A percentile compares a stretch with the other conserved stretches of the same genome.
These are phyloP conservation scores for Emericellopsis cladophorae DNA, from an alignment of 2,329 filamentous ascomycete species.

Conservation along the genomic window DNA sequence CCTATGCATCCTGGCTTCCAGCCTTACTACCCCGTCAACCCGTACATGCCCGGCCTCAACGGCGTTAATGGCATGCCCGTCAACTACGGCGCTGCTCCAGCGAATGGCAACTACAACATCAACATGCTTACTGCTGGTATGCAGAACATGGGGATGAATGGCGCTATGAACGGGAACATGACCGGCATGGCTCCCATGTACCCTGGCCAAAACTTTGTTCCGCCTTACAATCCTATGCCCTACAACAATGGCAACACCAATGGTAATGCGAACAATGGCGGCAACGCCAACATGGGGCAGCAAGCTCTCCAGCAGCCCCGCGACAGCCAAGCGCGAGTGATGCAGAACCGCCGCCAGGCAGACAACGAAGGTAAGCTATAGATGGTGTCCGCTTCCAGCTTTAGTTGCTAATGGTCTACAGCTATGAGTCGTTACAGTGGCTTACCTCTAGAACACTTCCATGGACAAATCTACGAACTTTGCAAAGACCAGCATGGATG, in stretches of 20 bases:
- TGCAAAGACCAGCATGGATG: constrained; percentile 99
- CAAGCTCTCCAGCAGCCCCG: constrained; percentile 37
- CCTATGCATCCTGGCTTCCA: not conserved
- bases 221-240: constrained; percentile 39
- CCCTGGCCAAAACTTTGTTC: constrained; percentile 39
- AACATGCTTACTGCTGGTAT: constrained; percentile 56
- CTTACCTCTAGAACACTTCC: constrained; percentile 66
- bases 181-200: constrained; percentile 26
- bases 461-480: constrained; percentile 73
- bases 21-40: not conserved
- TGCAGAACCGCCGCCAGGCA: constrained; percentile 61
- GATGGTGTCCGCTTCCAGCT: no score
- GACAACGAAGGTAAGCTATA: constrained; percentile 52
- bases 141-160: constrained; percentile 48
- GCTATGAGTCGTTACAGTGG: constrained; percentile 74
- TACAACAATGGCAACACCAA: constrained; percentile 21
- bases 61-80: constrained; percentile 1
- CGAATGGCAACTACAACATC: constrained; percentile 23
- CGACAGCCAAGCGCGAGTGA: constrained; percentile 65
- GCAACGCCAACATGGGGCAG: no score
- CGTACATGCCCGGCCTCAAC: constrained; percentile 11
- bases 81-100: not conserved
- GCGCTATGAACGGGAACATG: constrained; percentile 5
- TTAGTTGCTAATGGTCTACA: constrained; percentile 12
- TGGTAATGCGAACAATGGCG: no score